Evolutionary conservation across 495 filamentous ascomycete genomes (phyloP), one percentile per base, ranked within the genome.

Genomic region (Tuber aestivum): DNA sequence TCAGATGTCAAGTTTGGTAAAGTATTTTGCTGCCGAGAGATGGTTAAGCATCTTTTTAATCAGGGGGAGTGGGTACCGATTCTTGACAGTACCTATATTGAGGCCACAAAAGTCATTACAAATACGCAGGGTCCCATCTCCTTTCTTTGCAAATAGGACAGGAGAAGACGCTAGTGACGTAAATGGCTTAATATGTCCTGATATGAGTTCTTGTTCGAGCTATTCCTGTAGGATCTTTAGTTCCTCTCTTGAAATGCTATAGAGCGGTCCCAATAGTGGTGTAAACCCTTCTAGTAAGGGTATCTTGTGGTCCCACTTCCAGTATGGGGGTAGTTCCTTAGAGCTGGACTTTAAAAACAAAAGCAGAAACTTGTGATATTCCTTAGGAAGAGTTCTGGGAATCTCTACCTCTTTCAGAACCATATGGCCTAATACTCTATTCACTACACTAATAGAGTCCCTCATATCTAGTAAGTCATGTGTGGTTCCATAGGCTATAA

Each of bases 81-180:
- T 78, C 48, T 79, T 79, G 40, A 74, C 72, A 14, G 75, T 78
- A 20, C 78, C 61, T 38, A 71, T 45, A 72, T 82, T 82, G 12
- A 81, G 68, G 37, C 76, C 74, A 44, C 81, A 8, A 68, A 77
- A 78, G 41, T 81, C 65, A 10, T 74, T 45, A 61, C 45, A 77
- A 27, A 74, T 20, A 3, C 37, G 37, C 7, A 77, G 23, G 14
- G 69, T 27, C n/a, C 75, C 72, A 42, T 77, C 75, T 8, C 61
- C 9, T 38, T 77, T 74, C 1, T 70, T 69, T 3, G 56, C 71
- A 70, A 77, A 77, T 9, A 77, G 61, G 16, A 74, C 50, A 16
- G 50, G 68, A 9, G 61, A 40, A 1, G 48, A 56, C 0, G 75
- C 72, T 14, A 72, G 72, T 18, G 68, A 77, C 7, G 48, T 70